Percentiles rank a stretch among this genome's conserved stretches.
Conservation (phyloP, 2,329 filamentous ascomycete genomes). For the Coleophoma eucalyptorum region DNA sequence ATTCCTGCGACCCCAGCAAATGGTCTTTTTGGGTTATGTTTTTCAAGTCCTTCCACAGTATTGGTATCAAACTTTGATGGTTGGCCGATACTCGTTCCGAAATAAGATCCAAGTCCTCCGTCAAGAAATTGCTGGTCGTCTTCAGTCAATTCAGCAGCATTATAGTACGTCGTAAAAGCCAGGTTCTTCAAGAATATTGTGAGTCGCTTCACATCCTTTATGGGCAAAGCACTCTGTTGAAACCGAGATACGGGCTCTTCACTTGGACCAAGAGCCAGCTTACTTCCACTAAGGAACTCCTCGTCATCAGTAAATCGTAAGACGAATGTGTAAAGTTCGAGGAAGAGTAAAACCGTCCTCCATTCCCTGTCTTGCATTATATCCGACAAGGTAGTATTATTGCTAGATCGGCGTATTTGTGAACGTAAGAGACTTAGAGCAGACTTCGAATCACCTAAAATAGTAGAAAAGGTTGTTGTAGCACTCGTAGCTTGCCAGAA, state of each 20-base stretch:
- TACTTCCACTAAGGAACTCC: constrained; percentile 73
- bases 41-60: constrained; percentile 8
- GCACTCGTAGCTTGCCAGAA: constrained; percentile 71
- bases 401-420: constrained; percentile 10
- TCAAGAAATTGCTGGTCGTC: constrained; percentile 32
- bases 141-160: constrained; percentile 61
- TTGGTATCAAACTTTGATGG: constrained; percentile 13
- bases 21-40: constrained; percentile 30
- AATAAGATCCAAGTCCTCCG: constrained; percentile 40
- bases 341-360: constrained; percentile 83
- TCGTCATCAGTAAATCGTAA: constrained; percentile 93
- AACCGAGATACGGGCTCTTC: constrained; percentile 42
- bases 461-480: constrained; percentile 53
- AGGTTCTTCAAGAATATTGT: constrained; percentile 87
- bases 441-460: constrained; percentile 51
- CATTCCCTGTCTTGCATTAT: constrained; percentile 55
- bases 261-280: constrained; percentile 31
- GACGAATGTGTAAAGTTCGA: constrained; percentile 92
- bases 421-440: constrained; percentile 46
- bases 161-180: constrained; percentile 84
- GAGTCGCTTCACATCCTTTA: constrained; percentile 69
- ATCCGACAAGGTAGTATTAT: constrained; percentile 6
- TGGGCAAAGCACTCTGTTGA: constrained; percentile 62
- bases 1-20: constrained; percentile 66
- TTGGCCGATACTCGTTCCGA: constrained; percentile 24